Evolutionary conservation across 2,329 filamentous ascomycete genomes (phyloP).

Genomic region (Cercospora sp.): DNA sequence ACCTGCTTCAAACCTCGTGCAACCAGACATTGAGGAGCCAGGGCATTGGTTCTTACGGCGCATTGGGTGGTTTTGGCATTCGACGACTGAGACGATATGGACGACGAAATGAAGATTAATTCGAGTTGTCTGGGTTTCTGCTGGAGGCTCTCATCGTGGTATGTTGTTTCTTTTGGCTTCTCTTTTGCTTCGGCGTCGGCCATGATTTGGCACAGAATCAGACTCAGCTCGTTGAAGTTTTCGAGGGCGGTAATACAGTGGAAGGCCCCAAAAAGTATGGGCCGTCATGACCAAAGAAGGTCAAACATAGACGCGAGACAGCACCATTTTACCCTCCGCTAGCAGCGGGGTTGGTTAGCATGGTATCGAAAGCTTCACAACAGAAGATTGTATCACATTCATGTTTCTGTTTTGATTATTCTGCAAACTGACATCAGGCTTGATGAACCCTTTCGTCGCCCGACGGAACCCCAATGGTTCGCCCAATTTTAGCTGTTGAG

Average conservation of each 20-base stretch:
- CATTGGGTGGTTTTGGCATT: slow-evolving; percentile 22
- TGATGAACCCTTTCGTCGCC: background rate
- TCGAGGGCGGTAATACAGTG: slow-evolving; percentile 16
- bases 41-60: slow-evolving; percentile 23
- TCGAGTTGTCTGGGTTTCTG: slow-evolving; percentile 20
- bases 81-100: slow-evolving; percentile 28
- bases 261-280: slow-evolving; percentile 13
- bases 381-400: background rate
- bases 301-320: slow-evolving; percentile 18
- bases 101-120: slow-evolving; percentile 31
- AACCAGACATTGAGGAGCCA: slow-evolving; percentile 21
- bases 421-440: background rate
- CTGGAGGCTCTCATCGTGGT: slow-evolving; percentile 26
- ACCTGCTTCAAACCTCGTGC: slow-evolving; percentile 19
- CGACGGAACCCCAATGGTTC: slow-evolving; percentile 13
- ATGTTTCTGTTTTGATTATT: background rate
- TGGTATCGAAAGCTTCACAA: slow-evolving; percentile 22
- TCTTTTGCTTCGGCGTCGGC: slow-evolving; percentile 18
- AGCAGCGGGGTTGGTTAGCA: slow-evolving; percentile 25
- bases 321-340: slow-evolving; percentile 15
- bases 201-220: slow-evolving; percentile 10
- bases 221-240: slow-evolving; percentile 19
- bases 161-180: slow-evolving; percentile 23
- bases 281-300: slow-evolving; percentile 9
- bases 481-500: slow-evolving; percentile 13